Base-by-base conservation (phyloP, 495 filamentous ascomycete species). In the Emericellopsis terricola region DNA sequence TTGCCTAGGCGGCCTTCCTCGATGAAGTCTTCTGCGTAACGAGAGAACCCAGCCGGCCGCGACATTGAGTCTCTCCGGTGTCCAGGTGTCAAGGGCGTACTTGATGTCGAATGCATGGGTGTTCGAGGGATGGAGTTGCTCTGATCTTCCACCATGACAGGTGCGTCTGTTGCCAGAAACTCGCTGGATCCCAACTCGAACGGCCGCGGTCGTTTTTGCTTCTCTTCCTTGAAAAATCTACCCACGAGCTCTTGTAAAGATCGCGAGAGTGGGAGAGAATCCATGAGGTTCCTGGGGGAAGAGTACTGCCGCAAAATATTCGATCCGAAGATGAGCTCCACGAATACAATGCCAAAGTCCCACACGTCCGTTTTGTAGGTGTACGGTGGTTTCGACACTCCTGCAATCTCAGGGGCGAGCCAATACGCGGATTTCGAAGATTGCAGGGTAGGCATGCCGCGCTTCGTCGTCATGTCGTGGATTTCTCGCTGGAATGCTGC, bases 291-390 rank as follows among this genome's bases (percentile, higher is more conserved):
- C 28, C 68, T 66, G 7, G 85, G 85, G 0, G 83, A 91, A 15
- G 68, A 74, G 45, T 93, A 84, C 38, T 76, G 76, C 33, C 78
- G 62, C 16, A 78, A 54, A 8, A 84, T 69, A 43, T 80, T 68
- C 35, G 80, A 56, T 17, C 89, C 89, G 46, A 94, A 89, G n/a
- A 82, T 62, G 84, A 96, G 93, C 50, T 96, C 86, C 18, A 93
- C 53, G 42, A 93, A 73, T 14, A 92, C 65, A 26, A 94, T 69
- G 3, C 89, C 89, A 41, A 96, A 69, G 42, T 92, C 77, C 89
- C 89, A 97, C 10, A 97, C 69, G 52, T 96, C 91, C 0, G 83
- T 80, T 50, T 91, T 93, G 43, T 76, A 73, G 8, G 73, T 79
- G 17, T 64, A 65, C 28, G 69, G 59, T 1, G 66, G 56, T 15